Percentiles rank a stretch among this genome's conserved stretches.
These are phyloP conservation scores for Fusarium azukiicola DNA, from an alignment of 2,329 filamentous ascomycete species.

Conservation along the genomic window DNA sequence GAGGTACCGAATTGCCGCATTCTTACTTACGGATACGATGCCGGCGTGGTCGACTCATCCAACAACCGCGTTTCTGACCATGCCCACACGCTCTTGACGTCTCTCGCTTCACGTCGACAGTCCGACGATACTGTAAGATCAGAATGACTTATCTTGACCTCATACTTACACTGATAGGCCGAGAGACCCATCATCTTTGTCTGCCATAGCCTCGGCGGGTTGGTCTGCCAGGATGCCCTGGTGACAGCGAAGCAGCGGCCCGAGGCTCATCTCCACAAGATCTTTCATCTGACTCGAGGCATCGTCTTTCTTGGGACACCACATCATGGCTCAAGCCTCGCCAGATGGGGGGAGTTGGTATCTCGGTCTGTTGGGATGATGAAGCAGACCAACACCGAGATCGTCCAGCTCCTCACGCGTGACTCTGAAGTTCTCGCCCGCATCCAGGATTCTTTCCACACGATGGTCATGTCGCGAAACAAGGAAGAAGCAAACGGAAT, in stretches of 20 bases:
- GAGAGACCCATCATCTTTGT: constrained; percentile 42
- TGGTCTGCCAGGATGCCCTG: constrained; percentile 49
- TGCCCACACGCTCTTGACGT: constrained; percentile 38
- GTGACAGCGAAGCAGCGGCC: constrained; percentile 28
- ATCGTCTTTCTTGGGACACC: constrained; percentile 46
- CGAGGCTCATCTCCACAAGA: constrained; percentile 37
- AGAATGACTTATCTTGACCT: no score
- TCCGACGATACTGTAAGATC: constrained; percentile 28
- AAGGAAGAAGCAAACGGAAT: not conserved
- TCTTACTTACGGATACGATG: constrained; percentile 46
- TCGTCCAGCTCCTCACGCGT: constrained; percentile 18
- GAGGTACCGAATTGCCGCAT: constrained; percentile 35
- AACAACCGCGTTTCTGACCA: constrained; percentile 42
- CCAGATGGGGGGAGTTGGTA: constrained; percentile 33
- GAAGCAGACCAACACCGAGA: constrained; percentile 44
- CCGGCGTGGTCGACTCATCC: not conserved
- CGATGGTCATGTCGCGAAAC: constrained; percentile 18
- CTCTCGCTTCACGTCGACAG: constrained; percentile 37
- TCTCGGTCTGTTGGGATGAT: constrained; percentile 34
- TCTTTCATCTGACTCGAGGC: constrained; percentile 28
- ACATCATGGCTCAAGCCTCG: constrained; percentile 42
- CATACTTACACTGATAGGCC: constrained; percentile 24
- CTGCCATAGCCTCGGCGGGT: constrained; percentile 42
- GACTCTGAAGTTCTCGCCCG: constrained; percentile 43
- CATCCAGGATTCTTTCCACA: constrained; percentile 38